These are phyloP conservation scores for Guadua angustifolia DNA, from an alignment of 176 grass and related monocot genomes.

Conservation along the genomic window DNA sequence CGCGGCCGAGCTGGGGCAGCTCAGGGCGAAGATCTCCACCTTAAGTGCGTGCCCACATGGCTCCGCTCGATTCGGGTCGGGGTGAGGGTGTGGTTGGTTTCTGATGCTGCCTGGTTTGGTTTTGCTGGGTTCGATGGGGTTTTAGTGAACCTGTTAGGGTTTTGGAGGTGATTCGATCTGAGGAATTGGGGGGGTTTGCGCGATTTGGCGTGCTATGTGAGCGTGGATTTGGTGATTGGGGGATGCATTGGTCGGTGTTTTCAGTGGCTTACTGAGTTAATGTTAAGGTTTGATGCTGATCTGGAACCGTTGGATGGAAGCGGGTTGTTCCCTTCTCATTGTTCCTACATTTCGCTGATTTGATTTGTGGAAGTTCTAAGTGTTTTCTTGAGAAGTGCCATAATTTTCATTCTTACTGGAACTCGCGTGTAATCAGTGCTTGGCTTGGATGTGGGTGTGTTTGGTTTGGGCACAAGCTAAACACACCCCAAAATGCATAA, in stretches of 20 bases:
- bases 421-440: background rate
- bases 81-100: background rate
- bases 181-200: background rate
- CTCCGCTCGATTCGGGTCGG: background rate
- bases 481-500: background rate
- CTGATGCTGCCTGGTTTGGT: background rate
- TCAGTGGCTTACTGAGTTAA: background rate
- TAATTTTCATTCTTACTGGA: background rate
- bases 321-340: background rate
- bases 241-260: background rate
- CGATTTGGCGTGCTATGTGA: background rate
- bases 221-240: background rate
- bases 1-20: conserved; percentile 45
- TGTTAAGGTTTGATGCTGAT: background rate
- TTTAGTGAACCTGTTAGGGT: conserved; percentile 44
- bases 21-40: conserved; percentile 48
- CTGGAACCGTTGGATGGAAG: background rate
- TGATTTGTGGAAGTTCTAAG: background rate
- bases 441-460: background rate
- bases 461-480: no score
- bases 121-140: conserved; percentile 17
- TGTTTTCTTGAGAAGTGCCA: background rate
- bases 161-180: conserved; percentile 14
- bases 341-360: background rate
- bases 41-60: conserved; percentile 46